Conservation (phyloP, 805 yeast genomes). For the Wickerhamomyces pijperi region DNA sequence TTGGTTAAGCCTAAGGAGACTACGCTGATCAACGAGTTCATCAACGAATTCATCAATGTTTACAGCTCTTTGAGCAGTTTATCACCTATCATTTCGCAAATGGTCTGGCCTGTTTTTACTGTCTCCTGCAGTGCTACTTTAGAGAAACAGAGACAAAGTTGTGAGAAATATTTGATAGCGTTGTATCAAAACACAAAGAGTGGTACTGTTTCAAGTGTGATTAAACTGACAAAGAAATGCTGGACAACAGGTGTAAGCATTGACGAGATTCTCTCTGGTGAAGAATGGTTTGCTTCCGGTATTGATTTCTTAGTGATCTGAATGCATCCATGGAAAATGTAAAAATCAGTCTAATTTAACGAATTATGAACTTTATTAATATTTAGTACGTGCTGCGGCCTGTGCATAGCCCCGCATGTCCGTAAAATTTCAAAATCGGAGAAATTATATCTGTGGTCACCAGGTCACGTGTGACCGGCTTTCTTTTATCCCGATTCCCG, state of each 20-base stretch:
- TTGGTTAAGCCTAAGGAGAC: conserved; percentile 21
- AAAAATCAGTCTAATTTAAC: too few relatives aligned
- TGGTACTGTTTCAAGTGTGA: conserved; percentile 39
- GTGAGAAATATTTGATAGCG: conserved; percentile 26
- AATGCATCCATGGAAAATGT: not conserved
- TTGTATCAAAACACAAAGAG: conserved; percentile 38
- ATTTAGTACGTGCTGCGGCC: too few relatives aligned
- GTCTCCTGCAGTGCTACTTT: conserved; percentile 33
- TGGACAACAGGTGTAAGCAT: conserved; percentile 34
- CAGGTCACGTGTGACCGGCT: too few relatives aligned
- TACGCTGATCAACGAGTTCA: conserved; percentile 21
- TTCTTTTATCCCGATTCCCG: too few relatives aligned
- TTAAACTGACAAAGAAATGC: conserved; percentile 29
- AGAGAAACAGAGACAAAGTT: conserved; percentile 19
- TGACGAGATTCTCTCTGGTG: conserved; percentile 31
- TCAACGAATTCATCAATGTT: conserved; percentile 34
- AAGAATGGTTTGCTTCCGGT: conserved; percentile 38
- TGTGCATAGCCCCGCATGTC: too few relatives aligned
- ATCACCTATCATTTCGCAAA: conserved; percentile 43
- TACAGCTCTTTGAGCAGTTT: conserved; percentile 33
- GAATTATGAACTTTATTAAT: too few relatives aligned
- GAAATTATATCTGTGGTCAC: too few relatives aligned
- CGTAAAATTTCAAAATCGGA: too few relatives aligned
- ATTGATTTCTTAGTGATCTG: conserved; percentile 32
- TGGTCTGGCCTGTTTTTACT: conserved; percentile 53